A percentile compares a stretch with the other conserved stretches of the same genome.
These are phyloP conservation scores for Stentor coeruleus DNA, from an alignment of 73 alveolate species.

Conservation along the genomic window DNA sequence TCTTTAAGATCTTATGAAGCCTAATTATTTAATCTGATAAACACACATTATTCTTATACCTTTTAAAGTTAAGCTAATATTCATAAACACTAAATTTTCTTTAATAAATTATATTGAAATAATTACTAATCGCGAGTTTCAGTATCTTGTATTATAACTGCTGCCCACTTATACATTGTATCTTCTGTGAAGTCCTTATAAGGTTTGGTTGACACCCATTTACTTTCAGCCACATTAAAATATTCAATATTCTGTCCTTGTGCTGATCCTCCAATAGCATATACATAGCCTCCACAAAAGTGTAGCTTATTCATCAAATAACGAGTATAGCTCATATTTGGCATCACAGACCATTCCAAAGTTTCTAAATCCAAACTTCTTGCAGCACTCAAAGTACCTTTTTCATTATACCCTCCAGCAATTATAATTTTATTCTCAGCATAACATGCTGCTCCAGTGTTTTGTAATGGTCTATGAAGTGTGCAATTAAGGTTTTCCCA, in stretches of 20 bases:
- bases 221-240: slow-evolving; percentile 12
- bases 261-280: slow-evolving; percentile 67
- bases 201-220: slow-evolving; percentile 22
- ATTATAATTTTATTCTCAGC: slow-evolving; percentile 56
- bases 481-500: slow-evolving; percentile 49
- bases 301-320: slow-evolving; percentile 61
- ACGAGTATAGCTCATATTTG: slow-evolving; percentile 63
- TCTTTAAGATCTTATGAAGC: background rate
- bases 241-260: slow-evolving; percentile 27
- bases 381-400: slow-evolving; percentile 58
- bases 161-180: slow-evolving; percentile 28
- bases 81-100: too few species aligned
- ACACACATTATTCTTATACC: too few species aligned
- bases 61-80: too few species aligned
- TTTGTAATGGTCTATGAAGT: slow-evolving; percentile 53
- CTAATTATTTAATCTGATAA: too few species aligned
- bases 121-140: background rate
- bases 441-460: slow-evolving; percentile 62
- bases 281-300: slow-evolving; percentile 47
- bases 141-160: slow-evolving; percentile 15
- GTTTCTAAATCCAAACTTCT: slow-evolving; percentile 55
- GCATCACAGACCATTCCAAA: slow-evolving; percentile 53
- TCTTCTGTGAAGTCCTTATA: slow-evolving; percentile 29
- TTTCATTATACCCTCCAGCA: slow-evolving; percentile 68
- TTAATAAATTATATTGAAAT: too few species aligned